A percentile compares a stretch with the other conserved stretches of the same genome.
Evolutionary conservation across 2,329 filamentous ascomycete species (phyloP).

Genomic region (Aaosphaeria arxii): DNA sequence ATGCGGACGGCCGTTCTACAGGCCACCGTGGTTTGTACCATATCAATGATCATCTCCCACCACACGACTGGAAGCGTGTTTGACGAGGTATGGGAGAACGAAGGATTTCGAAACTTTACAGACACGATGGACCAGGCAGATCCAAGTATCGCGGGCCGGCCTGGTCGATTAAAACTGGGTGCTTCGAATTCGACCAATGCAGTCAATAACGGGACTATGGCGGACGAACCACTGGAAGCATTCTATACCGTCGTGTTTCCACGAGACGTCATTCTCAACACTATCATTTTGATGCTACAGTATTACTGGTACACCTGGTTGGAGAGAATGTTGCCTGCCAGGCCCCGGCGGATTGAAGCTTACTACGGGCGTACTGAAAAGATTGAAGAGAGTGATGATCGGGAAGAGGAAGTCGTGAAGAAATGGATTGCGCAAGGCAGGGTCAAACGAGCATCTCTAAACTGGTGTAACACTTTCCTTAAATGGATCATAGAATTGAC

Average conservation of each 20-base stretch:
- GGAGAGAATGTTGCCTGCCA: conserved; percentile 10
- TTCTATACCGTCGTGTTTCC: not conserved
- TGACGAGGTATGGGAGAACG: not conserved
- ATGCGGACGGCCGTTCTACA: not conserved
- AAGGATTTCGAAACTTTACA: not conserved
- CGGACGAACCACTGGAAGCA: not conserved
- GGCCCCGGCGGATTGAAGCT: conserved; percentile 1
- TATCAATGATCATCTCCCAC: not conserved
- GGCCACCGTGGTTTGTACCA: not conserved
- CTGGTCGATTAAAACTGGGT: not conserved
- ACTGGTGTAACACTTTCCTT: conserved; percentile 13
- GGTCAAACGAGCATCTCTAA: conserved; percentile 11
- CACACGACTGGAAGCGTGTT: not conserved
- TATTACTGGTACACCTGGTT: conserved; percentile 13
- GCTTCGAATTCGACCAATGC: not conserved
- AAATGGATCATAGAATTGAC: conserved; percentile 14
- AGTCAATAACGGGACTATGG: not conserved
- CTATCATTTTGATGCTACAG: conserved; percentile 3
- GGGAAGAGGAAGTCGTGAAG: conserved; percentile 15
- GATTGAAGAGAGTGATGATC: conserved; percentile 7
- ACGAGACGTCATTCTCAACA: not conserved
- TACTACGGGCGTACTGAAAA: conserved; percentile 1
- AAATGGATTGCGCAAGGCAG: conserved; percentile 14
- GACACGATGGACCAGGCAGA: not conserved
- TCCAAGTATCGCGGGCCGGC: not conserved